These are phyloP conservation scores for Tylopilus felleus DNA, from an alignment of 768 basidiomycete genomes.

Conservation along the genomic window DNA sequence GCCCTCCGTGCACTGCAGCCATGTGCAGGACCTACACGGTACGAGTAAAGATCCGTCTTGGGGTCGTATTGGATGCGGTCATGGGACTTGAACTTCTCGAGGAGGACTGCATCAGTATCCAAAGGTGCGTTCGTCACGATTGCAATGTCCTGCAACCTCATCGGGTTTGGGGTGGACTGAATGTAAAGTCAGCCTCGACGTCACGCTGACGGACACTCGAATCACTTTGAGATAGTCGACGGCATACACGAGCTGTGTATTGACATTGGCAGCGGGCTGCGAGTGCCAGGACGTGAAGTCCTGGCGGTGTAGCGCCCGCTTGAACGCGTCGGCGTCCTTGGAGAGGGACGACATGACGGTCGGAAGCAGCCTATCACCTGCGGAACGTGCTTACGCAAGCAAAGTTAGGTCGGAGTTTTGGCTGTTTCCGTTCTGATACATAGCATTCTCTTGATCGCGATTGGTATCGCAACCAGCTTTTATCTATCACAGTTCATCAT, in stretches of 20 bases:
- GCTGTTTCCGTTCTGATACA: constrained; percentile 4
- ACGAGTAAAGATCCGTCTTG: constrained; percentile 82
- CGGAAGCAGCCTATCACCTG: too few relatives aligned
- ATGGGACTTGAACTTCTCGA: constrained; percentile 80
- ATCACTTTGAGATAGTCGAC: constrained; percentile 76
- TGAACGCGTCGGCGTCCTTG: constrained; percentile 72
- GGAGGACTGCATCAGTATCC: constrained; percentile 62
- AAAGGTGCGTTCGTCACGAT: constrained; percentile 77
- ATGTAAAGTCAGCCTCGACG: constrained; percentile 7
- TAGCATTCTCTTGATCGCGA: constrained; percentile 18
- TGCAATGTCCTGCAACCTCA: constrained; percentile 85
- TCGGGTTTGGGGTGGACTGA: constrained; percentile 70
- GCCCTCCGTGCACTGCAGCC: background rate
- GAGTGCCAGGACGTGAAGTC: constrained; percentile 81
- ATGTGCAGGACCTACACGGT: constrained; percentile 55
- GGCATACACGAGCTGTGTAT: constrained; percentile 84
- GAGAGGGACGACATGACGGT: constrained; percentile 60
- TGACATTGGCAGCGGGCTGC: constrained; percentile 82
- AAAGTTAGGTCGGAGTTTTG: constrained; percentile 27
- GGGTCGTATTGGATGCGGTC: constrained; percentile 77
- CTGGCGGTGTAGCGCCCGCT: constrained; percentile 57
- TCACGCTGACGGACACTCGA: constrained; percentile 4
- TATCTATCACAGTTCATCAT: constrained; percentile 28
- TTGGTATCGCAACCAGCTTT: constrained; percentile 21
- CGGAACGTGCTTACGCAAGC: constrained; percentile 22